Evolutionary conservation across 2,329 filamentous ascomycete species (phyloP).

Genomic region (Onygenales sp.): DNA sequence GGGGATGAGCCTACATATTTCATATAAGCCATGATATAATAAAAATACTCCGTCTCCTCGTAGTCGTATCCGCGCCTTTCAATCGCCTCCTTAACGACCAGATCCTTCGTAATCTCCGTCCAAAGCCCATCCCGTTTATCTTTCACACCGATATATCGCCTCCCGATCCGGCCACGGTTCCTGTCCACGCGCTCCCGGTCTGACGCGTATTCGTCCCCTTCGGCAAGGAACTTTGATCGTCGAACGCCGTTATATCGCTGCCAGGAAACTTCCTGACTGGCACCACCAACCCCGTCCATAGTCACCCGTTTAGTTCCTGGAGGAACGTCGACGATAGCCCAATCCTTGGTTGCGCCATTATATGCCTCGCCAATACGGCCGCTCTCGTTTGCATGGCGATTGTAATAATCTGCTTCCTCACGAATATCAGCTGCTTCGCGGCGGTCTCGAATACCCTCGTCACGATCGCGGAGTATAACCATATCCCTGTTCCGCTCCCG

Average conservation of each 20-base stretch:
- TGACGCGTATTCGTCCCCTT: conserved; percentile 47
- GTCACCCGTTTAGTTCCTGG: conserved; percentile 73
- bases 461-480: conserved; percentile 12
- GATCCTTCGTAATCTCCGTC: conserved; percentile 94
- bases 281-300: conserved; percentile 70
- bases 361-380: conserved; percentile 63
- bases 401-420: conserved; percentile 51
- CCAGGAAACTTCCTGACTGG: conserved; percentile 68
- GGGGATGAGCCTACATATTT: conserved; percentile 58
- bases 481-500: conserved; percentile 19
- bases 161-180: conserved; percentile 31
- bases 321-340: conserved; percentile 75
- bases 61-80: conserved; percentile 76
- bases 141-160: conserved; percentile 32
- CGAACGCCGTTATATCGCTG: conserved; percentile 69
- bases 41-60: conserved; percentile 82
- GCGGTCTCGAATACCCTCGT: conserved; percentile 4
- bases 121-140: conserved; percentile 57
- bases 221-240: conserved; percentile 62
- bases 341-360: conserved; percentile 64
- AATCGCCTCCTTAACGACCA: conserved; percentile 79
- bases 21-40: conserved; percentile 87
- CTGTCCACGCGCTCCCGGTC: conserved; percentile 39
- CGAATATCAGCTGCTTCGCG: conserved; percentile 39
- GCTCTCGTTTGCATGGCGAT: conserved; percentile 59